A percentile compares a stretch with the other conserved stretches of the same genome.
Evolutionary conservation across 352 stramenopile species (phyloP).

Genomic region (Pythium brachiatum): DNA sequence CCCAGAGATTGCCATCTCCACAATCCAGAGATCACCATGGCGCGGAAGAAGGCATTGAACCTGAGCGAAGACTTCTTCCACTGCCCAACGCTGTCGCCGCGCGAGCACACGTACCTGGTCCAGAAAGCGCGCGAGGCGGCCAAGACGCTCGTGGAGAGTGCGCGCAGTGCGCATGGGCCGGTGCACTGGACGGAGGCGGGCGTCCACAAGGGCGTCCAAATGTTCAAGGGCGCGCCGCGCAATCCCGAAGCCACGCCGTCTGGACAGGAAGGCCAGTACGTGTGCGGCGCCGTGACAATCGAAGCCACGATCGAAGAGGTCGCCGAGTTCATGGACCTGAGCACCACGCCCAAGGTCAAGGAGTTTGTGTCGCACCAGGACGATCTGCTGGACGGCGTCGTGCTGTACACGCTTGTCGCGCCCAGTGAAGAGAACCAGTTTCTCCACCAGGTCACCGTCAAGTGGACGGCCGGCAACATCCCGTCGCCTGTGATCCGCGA

Average conservation of each 20-base stretch:
- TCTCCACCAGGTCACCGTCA: slow-evolving; percentile 68
- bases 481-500: slow-evolving; percentile 63
- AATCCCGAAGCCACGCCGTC: slow-evolving; percentile 35
- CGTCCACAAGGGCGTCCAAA: slow-evolving; percentile 53
- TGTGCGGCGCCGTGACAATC: slow-evolving; percentile 54
- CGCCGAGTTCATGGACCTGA: slow-evolving; percentile 66
- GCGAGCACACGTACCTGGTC: slow-evolving; percentile 54
- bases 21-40: neutral
- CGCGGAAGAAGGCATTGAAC: slow-evolving; percentile 19
- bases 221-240: slow-evolving; percentile 64
- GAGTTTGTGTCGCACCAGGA: slow-evolving; percentile 36
- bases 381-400: slow-evolving; percentile 52
- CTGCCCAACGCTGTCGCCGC: slow-evolving; percentile 46
- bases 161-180: slow-evolving; percentile 53
- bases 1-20: neutral
- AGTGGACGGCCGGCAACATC: slow-evolving; percentile 55
- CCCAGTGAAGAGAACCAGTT: slow-evolving; percentile 30
- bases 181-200: slow-evolving; percentile 58
- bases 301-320: slow-evolving; percentile 65
- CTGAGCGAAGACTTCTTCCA: slow-evolving; percentile 56
- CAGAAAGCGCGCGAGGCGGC: slow-evolving; percentile 61
- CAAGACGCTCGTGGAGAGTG: slow-evolving; percentile 54
- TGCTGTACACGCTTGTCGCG: slow-evolving; percentile 60
- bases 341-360: slow-evolving; percentile 47
- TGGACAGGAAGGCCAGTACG: slow-evolving; percentile 51